Evolutionary conservation across 192 early-diverging fungal genomes (phyloP), one percentile per base, ranked within the genome.

Genomic region (Entomortierella parvispora): DNA sequence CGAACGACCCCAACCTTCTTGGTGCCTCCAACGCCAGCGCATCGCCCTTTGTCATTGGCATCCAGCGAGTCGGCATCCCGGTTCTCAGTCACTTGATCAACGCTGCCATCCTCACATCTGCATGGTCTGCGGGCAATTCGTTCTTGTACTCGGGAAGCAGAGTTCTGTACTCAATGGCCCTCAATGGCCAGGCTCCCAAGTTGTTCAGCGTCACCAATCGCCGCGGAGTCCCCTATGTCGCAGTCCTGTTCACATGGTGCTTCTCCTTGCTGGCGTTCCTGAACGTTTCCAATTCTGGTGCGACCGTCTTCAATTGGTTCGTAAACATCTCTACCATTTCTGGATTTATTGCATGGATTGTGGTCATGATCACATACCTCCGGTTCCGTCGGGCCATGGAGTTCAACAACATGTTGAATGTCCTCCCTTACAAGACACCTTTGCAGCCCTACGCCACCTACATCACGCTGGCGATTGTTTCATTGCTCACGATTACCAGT

Each of bases 321-420:
- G 63, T 85, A 58, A 86, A 80, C 57, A 70, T 89, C 10, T 84
- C 90, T 2, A 88, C 91, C 0, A 85, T 95, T 17, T 81, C 88
- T 1, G 90, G 92, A 15, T 87, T 95, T 52, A 65, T 89, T 12
- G 91, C 91, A 68, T 95, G 94, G 94, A 43, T 90, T 12, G 85
- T 87, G 32, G 94, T 95, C 65, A 82, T 83, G 28, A 56, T 93
- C 37, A 91, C 88, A 49, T 93, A 95, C 54, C 80, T 89, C 58
- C 88, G 93, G 33, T 95, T 92, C 86, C 87, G 90, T 56, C 81
- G 81, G 14, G 92, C 91, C 31, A 88, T 87, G 58, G 65, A 87
- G 31, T 82, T 68, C 32, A 92, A 93, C 71, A 85, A 85, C 29
- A 84, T 87, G 52, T 46, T 88, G 9, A 54, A 55, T 22, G 62